Conservation (phyloP, 1,284 basidiomycete genomes). For the Puccinia polysora region DNA sequence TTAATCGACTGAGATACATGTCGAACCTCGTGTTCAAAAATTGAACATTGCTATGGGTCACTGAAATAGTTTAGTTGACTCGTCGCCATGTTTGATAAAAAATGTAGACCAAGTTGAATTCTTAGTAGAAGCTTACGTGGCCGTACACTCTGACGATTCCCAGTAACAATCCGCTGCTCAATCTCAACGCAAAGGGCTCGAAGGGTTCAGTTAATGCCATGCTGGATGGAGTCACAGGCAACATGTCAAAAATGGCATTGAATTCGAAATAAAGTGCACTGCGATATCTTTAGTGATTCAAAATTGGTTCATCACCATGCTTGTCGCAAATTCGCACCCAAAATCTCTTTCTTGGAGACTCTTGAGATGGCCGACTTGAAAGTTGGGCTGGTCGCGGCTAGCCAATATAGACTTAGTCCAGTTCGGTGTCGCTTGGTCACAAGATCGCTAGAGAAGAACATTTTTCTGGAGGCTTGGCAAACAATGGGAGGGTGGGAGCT, state of each 20-base stretch:
- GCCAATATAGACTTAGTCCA: conserved; percentile 18
- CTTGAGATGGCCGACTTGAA: conserved; percentile 8
- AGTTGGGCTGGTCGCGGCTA: conserved; percentile 3
- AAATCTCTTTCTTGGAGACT: conserved; percentile 18
- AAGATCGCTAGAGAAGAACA: conserved; percentile 23
- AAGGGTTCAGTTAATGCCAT: conserved; percentile 5
- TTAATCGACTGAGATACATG: too few relatives aligned
- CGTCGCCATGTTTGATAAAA: too few relatives aligned
- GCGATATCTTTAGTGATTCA: not conserved
- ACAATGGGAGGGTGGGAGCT: too few relatives aligned
- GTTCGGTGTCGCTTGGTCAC: conserved; percentile 4
- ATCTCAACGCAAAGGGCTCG: conserved; percentile 23
- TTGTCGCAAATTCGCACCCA: conserved; percentile 3
- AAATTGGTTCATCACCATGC: not conserved
- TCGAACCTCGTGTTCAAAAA: too few relatives aligned
- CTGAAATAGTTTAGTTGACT: too few relatives aligned
- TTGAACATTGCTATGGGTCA: too few relatives aligned
- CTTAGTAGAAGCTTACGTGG: conserved; percentile 5
- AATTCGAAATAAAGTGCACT: not conserved
- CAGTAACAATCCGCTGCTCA: conserved; percentile 10
- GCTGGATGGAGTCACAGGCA: too few relatives aligned
- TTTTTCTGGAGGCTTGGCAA: too few relatives aligned
- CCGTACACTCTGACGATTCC: conserved; percentile 14
- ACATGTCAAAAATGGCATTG: too few relatives aligned
- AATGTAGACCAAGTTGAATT: too few relatives aligned